Conservation (phyloP, 2,329 filamentous ascomycete genomes). For the Paraconiothyrium sp. region DNA sequence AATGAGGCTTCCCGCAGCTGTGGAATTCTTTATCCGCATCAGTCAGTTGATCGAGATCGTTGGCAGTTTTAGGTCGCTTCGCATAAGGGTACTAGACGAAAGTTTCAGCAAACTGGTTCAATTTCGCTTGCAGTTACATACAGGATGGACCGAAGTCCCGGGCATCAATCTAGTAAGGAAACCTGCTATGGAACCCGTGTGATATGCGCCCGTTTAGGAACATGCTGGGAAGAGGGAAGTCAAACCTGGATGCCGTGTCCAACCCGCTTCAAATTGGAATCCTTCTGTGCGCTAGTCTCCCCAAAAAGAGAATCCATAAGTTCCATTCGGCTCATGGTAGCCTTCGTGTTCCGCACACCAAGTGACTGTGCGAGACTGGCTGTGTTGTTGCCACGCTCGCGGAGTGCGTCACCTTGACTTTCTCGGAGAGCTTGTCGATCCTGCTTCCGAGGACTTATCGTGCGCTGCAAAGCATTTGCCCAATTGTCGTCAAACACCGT, state of each 20-base stretch:
- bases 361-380: slow-evolving; percentile 44
- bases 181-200: slow-evolving; percentile 48
- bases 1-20: slow-evolving; percentile 78
- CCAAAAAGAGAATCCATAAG: slow-evolving; percentile 95
- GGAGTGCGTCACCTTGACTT: slow-evolving; percentile 69
- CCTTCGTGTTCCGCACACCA: slow-evolving; percentile 68
- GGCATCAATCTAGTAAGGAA: slow-evolving; percentile 45
- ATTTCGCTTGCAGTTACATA: slow-evolving; percentile 56
- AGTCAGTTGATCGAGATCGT: slow-evolving; percentile 70
- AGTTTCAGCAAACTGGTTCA: slow-evolving; percentile 50
- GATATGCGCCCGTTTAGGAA: slow-evolving; percentile 53
- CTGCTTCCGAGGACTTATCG: slow-evolving; percentile 92
- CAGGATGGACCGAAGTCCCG: slow-evolving; percentile 44
- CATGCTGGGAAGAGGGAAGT: slow-evolving; percentile 60
- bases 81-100: slow-evolving; percentile 82
- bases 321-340: slow-evolving; percentile 79
- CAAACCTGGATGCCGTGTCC: slow-evolving; percentile 87
- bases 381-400: slow-evolving; percentile 54
- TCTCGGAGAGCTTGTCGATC: slow-evolving; percentile 78
- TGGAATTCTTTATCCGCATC: slow-evolving; percentile 74
- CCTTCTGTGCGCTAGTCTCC: slow-evolving; percentile 65
- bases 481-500: slow-evolving; percentile 79
- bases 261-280: slow-evolving; percentile 58
- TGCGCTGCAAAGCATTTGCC: slow-evolving; percentile 92
- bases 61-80: slow-evolving; percentile 76